Percentiles rank a stretch among this genome's conserved stretches.
Conservation (phyloP, 306 rosid genomes). For the Pyrus pyrifolia region DNA sequence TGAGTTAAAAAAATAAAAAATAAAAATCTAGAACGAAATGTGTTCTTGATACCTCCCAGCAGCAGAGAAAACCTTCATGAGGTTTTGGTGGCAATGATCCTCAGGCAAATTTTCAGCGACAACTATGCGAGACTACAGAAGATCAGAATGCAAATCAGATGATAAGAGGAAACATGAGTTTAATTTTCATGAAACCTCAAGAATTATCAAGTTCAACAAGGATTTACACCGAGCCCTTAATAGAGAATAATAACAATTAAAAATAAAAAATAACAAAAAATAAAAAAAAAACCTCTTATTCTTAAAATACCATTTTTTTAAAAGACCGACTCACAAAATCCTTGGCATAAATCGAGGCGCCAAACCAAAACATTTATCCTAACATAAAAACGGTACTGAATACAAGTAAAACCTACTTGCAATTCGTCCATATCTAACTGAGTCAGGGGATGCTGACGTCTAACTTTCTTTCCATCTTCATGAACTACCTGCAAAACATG, state of each 20-base stretch:
- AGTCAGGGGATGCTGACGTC: conserved; percentile 62
- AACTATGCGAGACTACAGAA: conserved; percentile 71
- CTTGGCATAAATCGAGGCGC: conserved; percentile 4
- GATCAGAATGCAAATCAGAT: conserved; percentile 14
- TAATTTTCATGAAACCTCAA: background rate
- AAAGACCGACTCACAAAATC: conserved; percentile 6
- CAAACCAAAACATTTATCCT: conserved; percentile 6
- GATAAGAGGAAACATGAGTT: background rate
- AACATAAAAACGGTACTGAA: conserved; percentile 1
- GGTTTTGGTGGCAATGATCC: conserved; percentile 99
- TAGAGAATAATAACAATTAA: background rate
- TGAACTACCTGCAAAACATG: conserved; percentile 60
- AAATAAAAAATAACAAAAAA: no score
- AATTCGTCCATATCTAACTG: conserved; percentile 83
- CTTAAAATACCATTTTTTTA: background rate
- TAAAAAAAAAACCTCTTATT: background rate
- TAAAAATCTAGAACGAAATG: conserved; percentile 1
- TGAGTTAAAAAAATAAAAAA: background rate
- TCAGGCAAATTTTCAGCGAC: conserved; percentile 97
- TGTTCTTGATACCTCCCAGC: conserved; percentile 73
- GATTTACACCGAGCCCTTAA: background rate
- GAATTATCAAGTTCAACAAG: conserved; percentile 16
- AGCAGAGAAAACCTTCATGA: conserved; percentile 81
- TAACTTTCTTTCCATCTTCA: conserved; percentile 92
- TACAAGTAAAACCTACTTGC: conserved; percentile 52